Evolutionary conservation across 495 filamentous ascomycete genomes (phyloP).

Genomic region (Aspergillus funiculosus): DNA sequence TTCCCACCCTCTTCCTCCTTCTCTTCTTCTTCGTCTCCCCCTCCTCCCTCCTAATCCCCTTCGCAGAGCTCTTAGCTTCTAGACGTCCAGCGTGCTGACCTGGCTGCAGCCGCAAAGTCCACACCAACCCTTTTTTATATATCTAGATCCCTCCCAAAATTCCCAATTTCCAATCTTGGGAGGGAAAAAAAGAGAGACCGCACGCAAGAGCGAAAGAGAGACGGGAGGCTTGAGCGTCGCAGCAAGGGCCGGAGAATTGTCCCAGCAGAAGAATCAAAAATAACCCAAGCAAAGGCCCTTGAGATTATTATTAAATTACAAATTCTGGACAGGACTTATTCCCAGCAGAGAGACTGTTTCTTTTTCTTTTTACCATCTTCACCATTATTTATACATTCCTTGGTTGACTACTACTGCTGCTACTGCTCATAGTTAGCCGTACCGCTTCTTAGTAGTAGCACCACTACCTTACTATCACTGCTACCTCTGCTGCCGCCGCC

Average conservation of each 20-base stretch:
- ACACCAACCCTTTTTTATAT: slow-evolving; percentile 50
- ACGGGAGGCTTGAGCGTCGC: slow-evolving; percentile 13
- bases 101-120: slow-evolving; percentile 48
- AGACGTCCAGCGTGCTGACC: slow-evolving; percentile 18
- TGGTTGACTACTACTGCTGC: no score
- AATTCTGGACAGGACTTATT: no score
- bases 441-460: no score
- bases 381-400: no score
- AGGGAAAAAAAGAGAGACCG: no score
- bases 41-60: background rate
- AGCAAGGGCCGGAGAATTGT: slow-evolving; percentile 21
- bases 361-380: no score
- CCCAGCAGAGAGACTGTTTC: no score
- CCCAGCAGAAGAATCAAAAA: background rate
- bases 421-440: no score
- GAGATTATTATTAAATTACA: no score
- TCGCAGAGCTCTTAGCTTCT: background rate
- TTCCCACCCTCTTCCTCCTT: background rate
- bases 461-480: slow-evolving; percentile 16
- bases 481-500: no score
- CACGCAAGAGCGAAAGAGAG: no score
- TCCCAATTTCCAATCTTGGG: slow-evolving; percentile 8
- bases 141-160: slow-evolving; percentile 14
- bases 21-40: background rate
- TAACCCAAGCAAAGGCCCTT: no score